Evolutionary conservation across 208 protist species (phyloP).

Genomic region (Leishmania lainsoni): DNA sequence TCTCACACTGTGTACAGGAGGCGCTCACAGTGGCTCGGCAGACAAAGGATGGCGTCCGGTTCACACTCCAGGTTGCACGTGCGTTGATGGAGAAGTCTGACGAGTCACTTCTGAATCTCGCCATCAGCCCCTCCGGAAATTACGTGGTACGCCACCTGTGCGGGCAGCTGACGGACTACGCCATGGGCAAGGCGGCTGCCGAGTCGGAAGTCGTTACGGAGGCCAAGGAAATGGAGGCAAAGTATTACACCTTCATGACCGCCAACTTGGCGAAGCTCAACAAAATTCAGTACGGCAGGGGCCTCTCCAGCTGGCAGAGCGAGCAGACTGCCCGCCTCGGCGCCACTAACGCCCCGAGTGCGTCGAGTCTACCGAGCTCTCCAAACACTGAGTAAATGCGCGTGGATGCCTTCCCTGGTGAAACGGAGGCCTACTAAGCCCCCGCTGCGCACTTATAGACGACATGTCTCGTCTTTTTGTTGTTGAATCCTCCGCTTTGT

Average conservation of each 20-base stretch:
- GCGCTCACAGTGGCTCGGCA: slow-evolving; percentile 48
- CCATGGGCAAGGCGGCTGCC: slow-evolving; percentile 32
- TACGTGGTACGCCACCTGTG: slow-evolving; percentile 77
- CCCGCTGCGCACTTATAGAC: not conserved
- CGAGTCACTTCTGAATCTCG: slow-evolving; percentile 42
- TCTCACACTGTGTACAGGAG: slow-evolving; percentile 84
- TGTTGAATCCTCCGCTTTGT: not conserved
- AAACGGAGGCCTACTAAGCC: not conserved
- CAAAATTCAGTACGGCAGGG: slow-evolving; percentile 34
- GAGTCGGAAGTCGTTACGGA: slow-evolving; percentile 39
- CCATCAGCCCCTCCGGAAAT: slow-evolving; percentile 71
- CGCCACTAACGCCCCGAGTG: not conserved
- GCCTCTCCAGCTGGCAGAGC: slow-evolving; percentile 33
- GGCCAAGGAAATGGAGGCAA: slow-evolving; percentile 43
- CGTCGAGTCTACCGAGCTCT: not conserved
- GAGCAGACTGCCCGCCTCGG: slow-evolving; percentile 25
- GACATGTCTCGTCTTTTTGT: not conserved
- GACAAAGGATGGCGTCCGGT: slow-evolving; percentile 39
- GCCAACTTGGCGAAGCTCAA: slow-evolving; percentile 27
- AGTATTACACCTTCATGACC: slow-evolving; percentile 43
- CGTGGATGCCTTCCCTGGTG: not conserved
- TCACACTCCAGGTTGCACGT: slow-evolving; percentile 52
- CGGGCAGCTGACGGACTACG: slow-evolving; percentile 57
- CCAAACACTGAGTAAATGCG: not conserved
- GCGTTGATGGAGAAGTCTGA: slow-evolving; percentile 59